These are phyloP conservation scores for Pseudozyma pruni DNA, from an alignment of 1,284 basidiomycete genomes.

Conservation along the genomic window DNA sequence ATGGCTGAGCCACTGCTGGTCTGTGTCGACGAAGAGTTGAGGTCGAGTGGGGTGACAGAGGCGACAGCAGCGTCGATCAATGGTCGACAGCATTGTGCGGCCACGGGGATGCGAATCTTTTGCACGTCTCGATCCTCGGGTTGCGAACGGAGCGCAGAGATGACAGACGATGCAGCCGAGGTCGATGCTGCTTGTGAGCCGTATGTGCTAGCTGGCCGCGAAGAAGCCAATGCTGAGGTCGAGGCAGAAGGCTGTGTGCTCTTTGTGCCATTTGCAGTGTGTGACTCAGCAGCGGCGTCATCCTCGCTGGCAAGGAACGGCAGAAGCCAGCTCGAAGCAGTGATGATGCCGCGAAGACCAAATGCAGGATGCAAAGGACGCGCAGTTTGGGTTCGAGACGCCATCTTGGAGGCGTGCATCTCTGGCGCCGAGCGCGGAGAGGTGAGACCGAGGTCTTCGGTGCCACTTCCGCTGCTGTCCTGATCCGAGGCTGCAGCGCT, in stretches of 20 bases:
- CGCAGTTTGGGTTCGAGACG: conserved; percentile 16
- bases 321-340: conserved; percentile 42
- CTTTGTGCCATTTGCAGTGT: conserved; percentile 5
- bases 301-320: conserved; percentile 14
- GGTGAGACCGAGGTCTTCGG: conserved; percentile 29
- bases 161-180: conserved; percentile 32
- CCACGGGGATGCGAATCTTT: conserved; percentile 45
- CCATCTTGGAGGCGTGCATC: conserved; percentile 11
- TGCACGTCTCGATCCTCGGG: conserved; percentile 47
- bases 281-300: conserved; percentile 6
- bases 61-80: conserved; percentile 41
- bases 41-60: conserved; percentile 3
- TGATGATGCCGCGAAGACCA: conserved; percentile 44
- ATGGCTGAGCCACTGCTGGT: conserved; percentile 38
- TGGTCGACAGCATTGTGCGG: conserved; percentile 48
- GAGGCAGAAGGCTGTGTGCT: conserved; percentile 32
- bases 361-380: conserved; percentile 39
- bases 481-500: conserved; percentile 34
- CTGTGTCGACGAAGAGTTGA: conserved; percentile 16
- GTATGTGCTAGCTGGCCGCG: conserved; percentile 48
- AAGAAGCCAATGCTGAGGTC: conserved; percentile 30
- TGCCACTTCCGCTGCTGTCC: conserved; percentile 17
- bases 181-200: conserved; percentile 35
- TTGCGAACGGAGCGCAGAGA: conserved; percentile 26
- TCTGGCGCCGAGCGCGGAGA: conserved; percentile 49